Percentiles rank a stretch among this genome's conserved stretches.
These are phyloP conservation scores for Trametes cingulata DNA, from an alignment of 768 basidiomycete genomes.

Conservation along the genomic window DNA sequence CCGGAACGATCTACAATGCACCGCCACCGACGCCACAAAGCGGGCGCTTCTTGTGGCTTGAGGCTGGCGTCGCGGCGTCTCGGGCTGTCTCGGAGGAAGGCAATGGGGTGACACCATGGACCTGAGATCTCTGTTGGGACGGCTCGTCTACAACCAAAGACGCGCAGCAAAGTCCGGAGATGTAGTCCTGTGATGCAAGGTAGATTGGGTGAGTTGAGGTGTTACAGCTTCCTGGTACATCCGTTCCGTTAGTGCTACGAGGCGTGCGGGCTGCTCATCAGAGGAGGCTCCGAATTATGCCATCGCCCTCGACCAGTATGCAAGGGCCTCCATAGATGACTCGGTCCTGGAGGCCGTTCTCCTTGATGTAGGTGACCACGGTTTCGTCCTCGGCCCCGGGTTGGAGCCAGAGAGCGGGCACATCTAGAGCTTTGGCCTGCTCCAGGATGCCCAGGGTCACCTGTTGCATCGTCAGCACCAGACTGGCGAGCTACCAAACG, in stretches of 20 bases:
- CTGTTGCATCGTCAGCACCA: slow-evolving; percentile 38
- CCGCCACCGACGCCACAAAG: slow-evolving; percentile 11
- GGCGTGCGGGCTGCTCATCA: background rate
- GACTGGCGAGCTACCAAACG: background rate
- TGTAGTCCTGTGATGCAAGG: background rate
- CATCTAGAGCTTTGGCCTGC: slow-evolving; percentile 63
- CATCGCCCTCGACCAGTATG: slow-evolving; percentile 76
- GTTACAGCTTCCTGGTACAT: slow-evolving; percentile 3
- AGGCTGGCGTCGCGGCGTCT: background rate
- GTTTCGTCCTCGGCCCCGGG: slow-evolving; percentile 77
- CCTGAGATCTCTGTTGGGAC: too few relatives aligned
- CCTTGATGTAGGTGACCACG: slow-evolving; percentile 65
- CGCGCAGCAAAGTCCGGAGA: too few relatives aligned
- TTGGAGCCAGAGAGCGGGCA: slow-evolving; percentile 87
- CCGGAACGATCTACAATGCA: background rate
- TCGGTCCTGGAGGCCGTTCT: slow-evolving; percentile 60
- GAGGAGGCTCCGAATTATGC: slow-evolving; percentile 34
- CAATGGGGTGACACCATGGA: too few relatives aligned
- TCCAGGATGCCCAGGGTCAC: slow-evolving; percentile 69
- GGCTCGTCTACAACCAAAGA: too few relatives aligned
- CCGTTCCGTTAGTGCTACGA: background rate
- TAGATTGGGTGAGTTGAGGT: background rate
- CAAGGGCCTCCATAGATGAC: slow-evolving; percentile 87
- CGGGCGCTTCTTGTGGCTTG: background rate
- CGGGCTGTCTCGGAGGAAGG: too few relatives aligned